Evolutionary conservation across 129 eudicot species (phyloP), one percentile per base, ranked within the genome.

Genomic region (Arctium minus): DNA sequence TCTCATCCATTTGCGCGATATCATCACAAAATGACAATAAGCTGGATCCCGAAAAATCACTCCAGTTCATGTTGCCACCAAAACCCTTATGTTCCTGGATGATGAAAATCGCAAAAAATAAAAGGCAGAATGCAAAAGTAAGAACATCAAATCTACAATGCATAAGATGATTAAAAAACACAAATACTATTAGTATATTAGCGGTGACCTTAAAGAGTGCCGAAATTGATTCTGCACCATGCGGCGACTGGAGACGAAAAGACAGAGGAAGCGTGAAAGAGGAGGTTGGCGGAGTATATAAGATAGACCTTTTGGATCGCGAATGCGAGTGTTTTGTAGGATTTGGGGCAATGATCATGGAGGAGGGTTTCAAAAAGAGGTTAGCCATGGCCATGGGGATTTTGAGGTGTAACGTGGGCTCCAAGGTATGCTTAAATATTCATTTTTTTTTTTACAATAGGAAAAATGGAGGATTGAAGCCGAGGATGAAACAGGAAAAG

Each of bases 11-110:
- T 40, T 72, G 79, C 8, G 53, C 35, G 39, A 30, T 35, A 30
- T 72, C 79, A 32, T 84, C 83, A 31, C 70, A 60, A 72, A 79
- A 79, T 0, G 74, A n/a, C 68, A 36, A 8, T 6, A 44, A 70
- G 78, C 36, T 72, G 3, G 50, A 37, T 1, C 75, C 79, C 13
- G 75, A 42, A 60, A 72, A 74, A n/a, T 74, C 82, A 60, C 30
- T 40, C 83, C 74, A 78, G 18, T 78, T 77, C 37, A 38, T 71
- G 44, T 38, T 71, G 27, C 82, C 86, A 77, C 74, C 78, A 83
- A 50, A 83, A 56, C 82, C 83, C 80, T 70, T 70, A 29, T 77
- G 86, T 56, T 73, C 87, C 87, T 79, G 46, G 3, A 70, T 33
- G 48, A 31, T 5, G 8, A 32, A 12, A 31, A 12, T 4, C 53